These are phyloP conservation scores for Mycena rosella DNA, from an alignment of 768 basidiomycete genomes.

Conservation along the genomic window DNA sequence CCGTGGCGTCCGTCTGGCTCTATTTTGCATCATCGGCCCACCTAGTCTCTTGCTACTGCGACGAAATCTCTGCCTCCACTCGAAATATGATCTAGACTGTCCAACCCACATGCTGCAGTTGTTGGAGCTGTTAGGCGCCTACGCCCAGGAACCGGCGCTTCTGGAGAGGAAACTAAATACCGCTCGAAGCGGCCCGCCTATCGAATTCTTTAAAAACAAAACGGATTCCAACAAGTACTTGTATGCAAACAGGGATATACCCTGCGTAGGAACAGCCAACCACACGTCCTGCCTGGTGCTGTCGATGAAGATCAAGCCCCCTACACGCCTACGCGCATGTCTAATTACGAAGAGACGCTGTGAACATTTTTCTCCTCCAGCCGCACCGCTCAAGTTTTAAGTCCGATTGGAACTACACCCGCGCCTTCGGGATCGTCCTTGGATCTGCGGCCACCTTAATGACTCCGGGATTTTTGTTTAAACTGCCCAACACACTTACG, in stretches of 20 bases:
- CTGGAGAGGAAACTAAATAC: background rate
- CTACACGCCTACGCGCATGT: background rate
- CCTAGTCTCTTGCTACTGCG: background rate
- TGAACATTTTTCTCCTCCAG: constrained; percentile 21
- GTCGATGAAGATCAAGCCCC: constrained; percentile 9
- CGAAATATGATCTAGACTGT: background rate
- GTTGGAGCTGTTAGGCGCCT: constrained; percentile 18
- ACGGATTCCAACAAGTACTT: too few relatives aligned
- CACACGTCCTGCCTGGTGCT: background rate
- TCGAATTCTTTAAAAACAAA: background rate
- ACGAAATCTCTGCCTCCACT: background rate
- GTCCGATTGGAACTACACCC: constrained; percentile 5
- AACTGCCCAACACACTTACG: background rate
- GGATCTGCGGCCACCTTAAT: constrained; percentile 10
- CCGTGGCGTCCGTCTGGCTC: background rate
- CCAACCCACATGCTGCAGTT: constrained; percentile 8
- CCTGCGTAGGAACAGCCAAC: too few relatives aligned
- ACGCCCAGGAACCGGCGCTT: constrained; percentile 7
- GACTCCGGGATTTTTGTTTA: background rate
- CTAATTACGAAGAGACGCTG: constrained; percentile 27
- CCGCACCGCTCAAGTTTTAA: constrained; percentile 21
- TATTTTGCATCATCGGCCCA: background rate
- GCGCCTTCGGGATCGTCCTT: constrained; percentile 22
- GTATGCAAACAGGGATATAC: too few relatives aligned
- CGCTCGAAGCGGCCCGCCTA: too few relatives aligned